phyloP scores from a whole-genome alignment of 257 asterid species.

The Euphrasia confusa region DNA sequence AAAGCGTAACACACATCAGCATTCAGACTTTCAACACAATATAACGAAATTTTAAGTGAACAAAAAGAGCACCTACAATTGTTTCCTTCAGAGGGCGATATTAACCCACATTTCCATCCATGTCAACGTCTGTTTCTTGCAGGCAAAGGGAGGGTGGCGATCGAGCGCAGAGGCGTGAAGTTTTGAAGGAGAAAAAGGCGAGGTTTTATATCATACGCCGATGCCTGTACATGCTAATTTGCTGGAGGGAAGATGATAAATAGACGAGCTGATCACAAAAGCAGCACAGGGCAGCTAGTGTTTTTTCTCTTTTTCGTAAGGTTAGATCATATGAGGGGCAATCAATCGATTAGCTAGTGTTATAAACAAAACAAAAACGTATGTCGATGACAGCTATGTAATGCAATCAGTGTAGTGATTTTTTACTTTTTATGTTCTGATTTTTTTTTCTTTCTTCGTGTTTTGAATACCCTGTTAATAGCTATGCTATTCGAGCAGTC shows the following conservation, averaged over 20 bases:
- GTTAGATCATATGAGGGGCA: constrained; percentile 17
- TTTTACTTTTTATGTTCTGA: not conserved
- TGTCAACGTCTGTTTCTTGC: constrained; percentile 33
- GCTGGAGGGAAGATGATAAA: constrained; percentile 46
- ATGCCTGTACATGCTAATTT: constrained; percentile 53
- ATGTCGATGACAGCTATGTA: not conserved
- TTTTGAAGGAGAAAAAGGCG: constrained; percentile 48
- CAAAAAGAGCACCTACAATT: constrained; percentile 2
- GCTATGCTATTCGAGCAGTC: too few relatives aligned
- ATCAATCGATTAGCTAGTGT: not conserved
- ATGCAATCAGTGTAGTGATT: constrained; percentile 16
- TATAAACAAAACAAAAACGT: not conserved
- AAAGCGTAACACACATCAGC: constrained; percentile 19
- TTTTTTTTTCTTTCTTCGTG: not conserved
- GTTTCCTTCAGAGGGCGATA: constrained; percentile 6
- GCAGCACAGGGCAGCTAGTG: constrained; percentile 10
- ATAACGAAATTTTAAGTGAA: not conserved
- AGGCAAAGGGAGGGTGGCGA: constrained; percentile 25
- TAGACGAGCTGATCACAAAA: constrained; percentile 23
- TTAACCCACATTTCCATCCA: constrained; percentile 18
- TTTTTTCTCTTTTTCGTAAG: constrained; percentile 21
- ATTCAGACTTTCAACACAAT: constrained; percentile 19
- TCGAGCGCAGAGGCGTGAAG: constrained; percentile 25
- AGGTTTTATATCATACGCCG: constrained; percentile 46
- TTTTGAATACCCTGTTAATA: not conserved